These are phyloP conservation scores for Penicillium hesseltinei DNA, from an alignment of 2,329 filamentous ascomycete species.

Conservation along the genomic window DNA sequence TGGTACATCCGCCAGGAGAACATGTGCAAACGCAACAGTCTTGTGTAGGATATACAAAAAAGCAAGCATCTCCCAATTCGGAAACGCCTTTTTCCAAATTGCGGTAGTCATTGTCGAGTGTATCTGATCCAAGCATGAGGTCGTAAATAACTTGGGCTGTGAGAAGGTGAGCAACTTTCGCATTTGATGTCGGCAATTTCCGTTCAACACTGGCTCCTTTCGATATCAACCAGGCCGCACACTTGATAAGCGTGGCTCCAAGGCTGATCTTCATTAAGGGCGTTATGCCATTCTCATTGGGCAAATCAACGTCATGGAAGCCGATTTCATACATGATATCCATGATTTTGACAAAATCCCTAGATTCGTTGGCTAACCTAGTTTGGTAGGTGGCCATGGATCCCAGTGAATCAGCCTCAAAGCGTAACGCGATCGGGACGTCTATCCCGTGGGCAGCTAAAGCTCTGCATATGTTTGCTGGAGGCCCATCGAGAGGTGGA, in stretches of 20 bases:
- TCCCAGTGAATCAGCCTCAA: not conserved
- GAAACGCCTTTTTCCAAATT: not conserved
- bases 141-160: no score
- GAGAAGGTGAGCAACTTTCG: not conserved
- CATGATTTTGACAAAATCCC: not conserved
- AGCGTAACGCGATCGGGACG: not conserved
- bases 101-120: not conserved
- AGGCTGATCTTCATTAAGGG: not conserved
- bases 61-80: not conserved
- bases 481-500: not conserved
- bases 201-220: not conserved
- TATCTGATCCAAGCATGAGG: accelerated
- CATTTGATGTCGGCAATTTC: not conserved
- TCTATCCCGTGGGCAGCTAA: not conserved
- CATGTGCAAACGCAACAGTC: conserved; percentile 15
- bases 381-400: not conserved
- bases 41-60: not conserved
- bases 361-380: not conserved
- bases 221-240: not conserved
- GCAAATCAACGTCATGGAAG: not conserved
- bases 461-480: not conserved
- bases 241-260: no score
- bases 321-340: not conserved
- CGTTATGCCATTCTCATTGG: not conserved
- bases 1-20: conserved; percentile 7